Conservation (phyloP, 2,329 filamentous ascomycete genomes). For the Macrophomina phaseolina region DNA sequence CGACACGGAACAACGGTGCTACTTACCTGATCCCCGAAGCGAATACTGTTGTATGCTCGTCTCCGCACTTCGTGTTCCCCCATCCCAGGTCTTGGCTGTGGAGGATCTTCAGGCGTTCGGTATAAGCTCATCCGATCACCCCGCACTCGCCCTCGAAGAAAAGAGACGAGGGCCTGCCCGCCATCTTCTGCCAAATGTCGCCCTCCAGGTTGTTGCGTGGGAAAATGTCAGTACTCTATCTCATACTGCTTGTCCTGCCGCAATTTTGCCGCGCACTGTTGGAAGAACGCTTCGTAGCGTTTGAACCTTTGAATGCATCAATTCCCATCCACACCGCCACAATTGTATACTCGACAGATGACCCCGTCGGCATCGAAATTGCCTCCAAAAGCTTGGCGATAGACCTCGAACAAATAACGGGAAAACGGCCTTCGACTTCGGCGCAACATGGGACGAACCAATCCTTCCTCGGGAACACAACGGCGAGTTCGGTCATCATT, state of each 20-base stretch:
- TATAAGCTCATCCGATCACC: background rate
- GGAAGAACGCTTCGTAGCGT: slow-evolving; percentile 32
- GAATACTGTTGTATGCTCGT: background rate
- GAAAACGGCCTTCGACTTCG: background rate
- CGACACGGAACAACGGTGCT: too few species aligned
- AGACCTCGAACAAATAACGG: slow-evolving; percentile 33
- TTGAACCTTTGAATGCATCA: slow-evolving; percentile 25
- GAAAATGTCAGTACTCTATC: background rate
- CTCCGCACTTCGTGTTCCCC: background rate
- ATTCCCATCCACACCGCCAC: slow-evolving; percentile 30
- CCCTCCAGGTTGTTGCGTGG: too few species aligned
- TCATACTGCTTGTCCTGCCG: background rate
- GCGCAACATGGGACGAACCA: background rate
- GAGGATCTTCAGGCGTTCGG: background rate
- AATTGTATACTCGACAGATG: slow-evolving; percentile 30
- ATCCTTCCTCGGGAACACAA: background rate
- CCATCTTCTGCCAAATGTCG: too few species aligned
- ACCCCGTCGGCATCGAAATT: slow-evolving; percentile 32
- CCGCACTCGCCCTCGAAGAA: background rate
- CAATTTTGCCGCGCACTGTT: slow-evolving; percentile 21
- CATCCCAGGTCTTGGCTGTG: background rate
- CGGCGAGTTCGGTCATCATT: background rate
- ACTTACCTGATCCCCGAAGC: too few species aligned
- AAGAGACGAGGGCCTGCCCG: background rate
- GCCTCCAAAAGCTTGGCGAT: slow-evolving; percentile 31